Conservation (phyloP, 441 rosid species). For the Kokia cookei region DNA sequence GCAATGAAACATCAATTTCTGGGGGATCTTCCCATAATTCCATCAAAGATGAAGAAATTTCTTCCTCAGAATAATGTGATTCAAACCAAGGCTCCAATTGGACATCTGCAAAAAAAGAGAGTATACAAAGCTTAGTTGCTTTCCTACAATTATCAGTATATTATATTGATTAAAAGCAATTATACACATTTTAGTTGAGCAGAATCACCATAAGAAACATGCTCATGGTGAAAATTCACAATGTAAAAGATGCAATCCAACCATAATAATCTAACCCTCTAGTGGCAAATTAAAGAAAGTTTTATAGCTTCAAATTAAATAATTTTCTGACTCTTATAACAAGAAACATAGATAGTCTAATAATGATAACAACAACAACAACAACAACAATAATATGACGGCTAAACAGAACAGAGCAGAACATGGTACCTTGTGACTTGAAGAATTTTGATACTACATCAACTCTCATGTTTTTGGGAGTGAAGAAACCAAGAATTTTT, state of each 20-base stretch:
- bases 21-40: conserved; percentile 79
- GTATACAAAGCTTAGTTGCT: background rate
- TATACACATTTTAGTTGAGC: background rate
- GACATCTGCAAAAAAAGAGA: conserved; percentile 44
- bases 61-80: conserved; percentile 69
- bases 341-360: background rate
- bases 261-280: background rate
- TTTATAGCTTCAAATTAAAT: background rate
- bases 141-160: background rate
- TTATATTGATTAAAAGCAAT: background rate
- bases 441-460: conserved; percentile 79
- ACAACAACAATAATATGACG: background rate
- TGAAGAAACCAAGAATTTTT: conserved; percentile 56
- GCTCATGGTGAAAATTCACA: background rate
- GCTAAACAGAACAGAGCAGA: background rate
- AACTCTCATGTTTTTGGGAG: conserved; percentile 89
- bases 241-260: background rate
- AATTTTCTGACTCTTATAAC: background rate
- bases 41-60: conserved; percentile 59
- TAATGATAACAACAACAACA: too few species aligned
- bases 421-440: conserved; percentile 51
- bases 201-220: background rate
- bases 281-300: background rate
- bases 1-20: conserved; percentile 61
- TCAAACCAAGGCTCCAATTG: conserved; percentile 90